phyloP scores from a whole-genome alignment of 2,329 filamentous ascomycete genomes.

The Alternaria sp. region DNA sequence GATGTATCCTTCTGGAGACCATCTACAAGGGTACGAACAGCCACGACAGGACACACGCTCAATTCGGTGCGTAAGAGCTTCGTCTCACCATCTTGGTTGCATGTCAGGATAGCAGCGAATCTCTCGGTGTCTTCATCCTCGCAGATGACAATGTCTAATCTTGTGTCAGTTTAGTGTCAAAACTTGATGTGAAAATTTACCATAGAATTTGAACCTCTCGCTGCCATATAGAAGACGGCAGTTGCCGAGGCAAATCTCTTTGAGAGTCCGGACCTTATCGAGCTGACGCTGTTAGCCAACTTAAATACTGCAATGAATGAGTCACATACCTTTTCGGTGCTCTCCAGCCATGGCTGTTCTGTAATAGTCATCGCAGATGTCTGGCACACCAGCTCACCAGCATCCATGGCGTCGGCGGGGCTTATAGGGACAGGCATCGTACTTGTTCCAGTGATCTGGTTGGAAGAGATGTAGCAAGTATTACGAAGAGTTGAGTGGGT shows the following conservation, averaged over 20 bases:
- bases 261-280: slow-evolving; percentile 56
- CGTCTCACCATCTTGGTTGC: slow-evolving; percentile 79
- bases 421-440: not conserved
- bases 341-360: slow-evolving; percentile 11
- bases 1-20: slow-evolving; percentile 35
- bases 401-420: not conserved
- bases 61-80: slow-evolving; percentile 78
- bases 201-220: slow-evolving; percentile 38
- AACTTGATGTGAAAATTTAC: not conserved
- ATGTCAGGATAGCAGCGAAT: slow-evolving; percentile 94
- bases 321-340: slow-evolving; percentile 12
- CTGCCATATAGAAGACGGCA: slow-evolving; percentile 43
- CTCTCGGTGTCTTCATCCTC: slow-evolving; percentile 56
- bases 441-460: not conserved
- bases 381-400: slow-evolving; percentile 8
- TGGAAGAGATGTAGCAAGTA: not conserved
- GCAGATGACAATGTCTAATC: slow-evolving; percentile 30
- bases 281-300: slow-evolving; percentile 63
- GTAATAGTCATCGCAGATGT: slow-evolving; percentile 6
- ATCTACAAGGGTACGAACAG: slow-evolving; percentile 28
- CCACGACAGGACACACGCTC: slow-evolving; percentile 74
- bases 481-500: not conserved
- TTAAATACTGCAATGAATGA: not conserved
- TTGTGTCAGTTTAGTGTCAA: slow-evolving; percentile 6
- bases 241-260: slow-evolving; percentile 30